Evolutionary conservation across 2,329 filamentous ascomycete genomes (phyloP), one percentile per base, ranked within the genome.

Genomic region (Pezicula rhizophila): DNA sequence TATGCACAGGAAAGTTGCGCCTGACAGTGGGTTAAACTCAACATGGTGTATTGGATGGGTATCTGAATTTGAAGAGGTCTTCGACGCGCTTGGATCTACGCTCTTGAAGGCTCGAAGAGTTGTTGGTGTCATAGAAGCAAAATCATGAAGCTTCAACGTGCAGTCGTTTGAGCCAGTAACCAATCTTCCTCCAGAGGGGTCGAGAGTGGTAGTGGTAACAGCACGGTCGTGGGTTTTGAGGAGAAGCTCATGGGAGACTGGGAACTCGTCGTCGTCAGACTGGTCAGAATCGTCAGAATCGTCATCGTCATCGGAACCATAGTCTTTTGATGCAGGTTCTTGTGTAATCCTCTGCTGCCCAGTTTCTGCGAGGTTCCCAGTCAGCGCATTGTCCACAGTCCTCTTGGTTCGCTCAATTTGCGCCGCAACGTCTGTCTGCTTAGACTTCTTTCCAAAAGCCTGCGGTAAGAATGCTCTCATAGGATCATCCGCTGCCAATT

Each of bases 71-170:
- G 85, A 77, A 14, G 81, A 78, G 40, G 76, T 68, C 65, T 95
- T 96, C 25, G 82, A 80, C 45, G 83, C 80, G 59, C 85, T 91
- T 0, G 93, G 92, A 63, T 99, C 92, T 42, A 97, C 77, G 8
- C 85, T 91, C 63, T 89, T 90, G 76, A 99, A 99, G 1, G 93
- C 89, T 59, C 92, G 87, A 45, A 99, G 78, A 0, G 93, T 97
- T 5, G 90, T 93, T 2, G 91, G 89, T 1, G 92, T 96, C 85
- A 99, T 95, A 42, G 91, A 88, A 2, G 91, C 83, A 66, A 99
- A 95, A 65, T 99, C 92, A 70, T 96, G 90, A 15, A 99, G 76
- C 64, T 96, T 97, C 60, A 97, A 73, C 1, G 82, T 88, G 67
- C 90, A 95, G 68, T 99, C 93, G 52, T 85, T 87, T 5, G 91